phyloP scores from a whole-genome alignment of 768 basidiomycete genomes.

The Termitomyces bulborhizus region DNA sequence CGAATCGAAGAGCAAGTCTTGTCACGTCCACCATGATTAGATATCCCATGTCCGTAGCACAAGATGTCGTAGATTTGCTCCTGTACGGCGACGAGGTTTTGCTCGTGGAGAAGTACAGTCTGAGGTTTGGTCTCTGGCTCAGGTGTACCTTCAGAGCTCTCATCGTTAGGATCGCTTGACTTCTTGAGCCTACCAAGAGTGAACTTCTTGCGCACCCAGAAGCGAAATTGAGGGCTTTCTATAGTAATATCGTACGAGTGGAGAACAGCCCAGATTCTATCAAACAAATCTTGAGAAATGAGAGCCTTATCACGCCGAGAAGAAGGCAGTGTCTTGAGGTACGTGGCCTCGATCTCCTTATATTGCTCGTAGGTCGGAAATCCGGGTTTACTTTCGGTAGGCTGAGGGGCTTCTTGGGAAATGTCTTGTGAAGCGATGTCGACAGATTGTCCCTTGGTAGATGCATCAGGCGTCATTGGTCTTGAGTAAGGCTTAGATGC shows the following conservation, averaged over 20 bases:
- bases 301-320: slow-evolving; percentile 60
- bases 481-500: slow-evolving; percentile 30
- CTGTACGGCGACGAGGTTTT: slow-evolving; percentile 66
- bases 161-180: slow-evolving; percentile 9
- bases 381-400: slow-evolving; percentile 27
- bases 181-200: slow-evolving; percentile 32
- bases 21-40: slow-evolving; percentile 73
- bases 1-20: slow-evolving; percentile 65
- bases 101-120: slow-evolving; percentile 62
- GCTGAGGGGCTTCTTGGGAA: slow-evolving; percentile 3
- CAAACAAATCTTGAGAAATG: slow-evolving; percentile 65
- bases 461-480: slow-evolving; percentile 13
- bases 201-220: slow-evolving; percentile 85
- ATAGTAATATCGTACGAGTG: slow-evolving; percentile 39
- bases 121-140: slow-evolving; percentile 1
- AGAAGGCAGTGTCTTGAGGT: slow-evolving; percentile 51
- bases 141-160: background rate
- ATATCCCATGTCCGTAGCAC: slow-evolving; percentile 61
- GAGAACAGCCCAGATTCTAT: slow-evolving; percentile 66
- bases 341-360: slow-evolving; percentile 49
- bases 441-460: slow-evolving; percentile 3
- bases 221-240: slow-evolving; percentile 66
- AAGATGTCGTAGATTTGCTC: slow-evolving; percentile 78
- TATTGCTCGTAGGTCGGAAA: slow-evolving; percentile 62
- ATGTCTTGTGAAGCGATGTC: slow-evolving; percentile 6